phyloP scores from a whole-genome alignment of 495 filamentous ascomycete species.

The Penicillium simplicissimum region DNA sequence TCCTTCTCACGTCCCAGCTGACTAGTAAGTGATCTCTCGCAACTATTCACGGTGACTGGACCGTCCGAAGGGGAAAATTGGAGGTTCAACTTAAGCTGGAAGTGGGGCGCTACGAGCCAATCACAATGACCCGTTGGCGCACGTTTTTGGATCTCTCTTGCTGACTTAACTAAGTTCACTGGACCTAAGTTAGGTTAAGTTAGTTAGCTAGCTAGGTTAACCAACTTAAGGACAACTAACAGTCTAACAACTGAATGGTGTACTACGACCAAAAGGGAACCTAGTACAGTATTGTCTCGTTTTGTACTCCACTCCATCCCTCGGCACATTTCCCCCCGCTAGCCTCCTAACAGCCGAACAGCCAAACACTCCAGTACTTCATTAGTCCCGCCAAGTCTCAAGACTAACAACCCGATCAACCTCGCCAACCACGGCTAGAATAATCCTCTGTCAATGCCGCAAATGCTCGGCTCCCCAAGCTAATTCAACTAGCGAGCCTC shows the following conservation, averaged over 20 bases:
- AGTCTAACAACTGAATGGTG: too few species aligned
- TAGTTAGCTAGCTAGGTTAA: not conserved
- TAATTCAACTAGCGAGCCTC: not conserved
- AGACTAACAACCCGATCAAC: not conserved
- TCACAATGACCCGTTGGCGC: constrained; percentile 23
- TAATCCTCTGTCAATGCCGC: not conserved
- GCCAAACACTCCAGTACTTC: too few species aligned
- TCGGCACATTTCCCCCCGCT: not conserved
- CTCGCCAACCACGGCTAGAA: not conserved
- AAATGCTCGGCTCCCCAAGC: not conserved
- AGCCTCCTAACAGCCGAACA: not conserved
- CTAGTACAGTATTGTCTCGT: too few species aligned
- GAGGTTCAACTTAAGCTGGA: constrained; percentile 22
- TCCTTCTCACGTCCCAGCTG: too few species aligned
- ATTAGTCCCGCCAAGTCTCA: too few species aligned
- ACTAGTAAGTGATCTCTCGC: too few species aligned
- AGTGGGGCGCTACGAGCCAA: constrained; percentile 28
- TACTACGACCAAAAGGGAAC: too few species aligned
- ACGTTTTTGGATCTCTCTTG: constrained; percentile 20
- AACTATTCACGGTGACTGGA: not conserved
- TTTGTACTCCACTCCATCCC: not conserved
- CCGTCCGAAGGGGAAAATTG: constrained; percentile 11
- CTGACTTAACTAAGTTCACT: constrained; percentile 2
- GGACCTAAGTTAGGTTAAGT: not conserved
- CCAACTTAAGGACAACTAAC: too few species aligned